These are phyloP conservation scores for Isabelozyma gotoi DNA, from an alignment of 805 yeast species.

Conservation along the genomic window DNA sequence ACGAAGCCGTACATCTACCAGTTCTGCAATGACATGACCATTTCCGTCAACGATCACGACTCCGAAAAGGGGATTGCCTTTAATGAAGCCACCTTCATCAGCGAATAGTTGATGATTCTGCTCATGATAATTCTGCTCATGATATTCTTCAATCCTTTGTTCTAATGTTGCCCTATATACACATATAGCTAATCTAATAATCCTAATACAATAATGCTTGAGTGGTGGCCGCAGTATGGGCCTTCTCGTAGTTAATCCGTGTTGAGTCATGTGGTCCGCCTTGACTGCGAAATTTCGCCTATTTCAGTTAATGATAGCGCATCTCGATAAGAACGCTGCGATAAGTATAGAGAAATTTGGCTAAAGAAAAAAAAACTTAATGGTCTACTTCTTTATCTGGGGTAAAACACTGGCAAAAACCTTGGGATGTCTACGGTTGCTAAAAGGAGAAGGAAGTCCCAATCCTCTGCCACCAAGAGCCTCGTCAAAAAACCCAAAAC, in stretches of 20 bases:
- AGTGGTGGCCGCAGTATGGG: too few species aligned
- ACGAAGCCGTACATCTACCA: constrained; percentile 97
- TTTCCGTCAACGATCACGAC: constrained; percentile 42
- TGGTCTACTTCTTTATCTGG: too few species aligned
- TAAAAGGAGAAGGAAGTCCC: not conserved
- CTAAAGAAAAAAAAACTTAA: not conserved
- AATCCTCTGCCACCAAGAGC: not conserved
- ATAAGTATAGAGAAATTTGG: not conserved
- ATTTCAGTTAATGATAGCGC: not conserved
- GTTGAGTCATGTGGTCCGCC: too few species aligned
- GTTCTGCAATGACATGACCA: constrained; percentile 64
- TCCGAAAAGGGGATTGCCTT: constrained; percentile 66
- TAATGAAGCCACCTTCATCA: constrained; percentile 80
- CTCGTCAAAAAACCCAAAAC: constrained; percentile 1
- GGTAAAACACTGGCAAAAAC: too few species aligned
- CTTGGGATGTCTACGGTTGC: not conserved
- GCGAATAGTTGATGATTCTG: constrained; percentile 27
- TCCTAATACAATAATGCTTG: too few species aligned
- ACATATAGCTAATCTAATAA: not conserved
- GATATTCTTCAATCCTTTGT: not conserved
- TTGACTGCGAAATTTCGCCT: not conserved
- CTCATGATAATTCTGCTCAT: not conserved
- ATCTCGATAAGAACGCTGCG: not conserved
- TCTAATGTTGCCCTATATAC: not conserved
- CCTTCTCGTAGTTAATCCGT: too few species aligned